A percentile compares a stretch with the other conserved stretches of the same genome.
These are phyloP conservation scores for Spathaspora passalidarum DNA, from an alignment of 805 yeast genomes.

Conservation along the genomic window DNA sequence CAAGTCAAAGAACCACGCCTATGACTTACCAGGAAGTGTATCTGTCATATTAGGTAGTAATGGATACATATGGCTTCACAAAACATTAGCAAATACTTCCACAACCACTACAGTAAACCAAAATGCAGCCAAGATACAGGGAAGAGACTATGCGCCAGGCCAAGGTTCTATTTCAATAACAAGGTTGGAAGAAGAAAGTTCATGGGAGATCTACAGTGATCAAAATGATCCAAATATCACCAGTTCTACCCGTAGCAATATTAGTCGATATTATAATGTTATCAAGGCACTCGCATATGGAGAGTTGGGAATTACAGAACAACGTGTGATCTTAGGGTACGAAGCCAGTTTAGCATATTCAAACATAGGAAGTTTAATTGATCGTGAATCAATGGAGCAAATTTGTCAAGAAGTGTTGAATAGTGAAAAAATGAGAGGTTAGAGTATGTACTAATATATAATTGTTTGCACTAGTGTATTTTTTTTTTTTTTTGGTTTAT, in stretches of 20 bases:
- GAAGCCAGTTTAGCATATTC: constrained; percentile 84
- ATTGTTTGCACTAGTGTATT: no score
- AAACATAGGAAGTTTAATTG: constrained; percentile 65
- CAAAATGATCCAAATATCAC: constrained; percentile 70
- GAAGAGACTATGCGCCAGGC: constrained; percentile 36
- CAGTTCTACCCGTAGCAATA: constrained; percentile 60
- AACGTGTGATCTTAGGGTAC: constrained; percentile 74
- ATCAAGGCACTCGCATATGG: constrained; percentile 77
- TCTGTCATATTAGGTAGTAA: constrained; percentile 90
- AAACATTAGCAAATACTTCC: constrained; percentile 35
- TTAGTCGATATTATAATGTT: constrained; percentile 83
- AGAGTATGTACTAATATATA: neutral
- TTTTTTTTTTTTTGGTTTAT: no score
- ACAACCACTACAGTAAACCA: constrained; percentile 14
- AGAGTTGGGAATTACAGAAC: constrained; percentile 84
- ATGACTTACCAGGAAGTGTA: constrained; percentile 90
- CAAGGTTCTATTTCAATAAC: constrained; percentile 49
- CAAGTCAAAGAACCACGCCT: constrained; percentile 83
- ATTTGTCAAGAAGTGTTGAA: constrained; percentile 72
- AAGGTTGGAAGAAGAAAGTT: constrained; percentile 84
- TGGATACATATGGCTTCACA: constrained; percentile 90
- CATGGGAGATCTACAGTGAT: constrained; percentile 94
- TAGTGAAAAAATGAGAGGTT: constrained; percentile 74
- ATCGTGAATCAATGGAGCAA: constrained; percentile 66
- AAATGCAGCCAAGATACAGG: constrained; percentile 16